Percentiles rank a stretch among this genome's conserved stretches.
phyloP scores from a whole-genome alignment of 768 basidiomycete species.

The Tubosaeta sp. region DNA sequence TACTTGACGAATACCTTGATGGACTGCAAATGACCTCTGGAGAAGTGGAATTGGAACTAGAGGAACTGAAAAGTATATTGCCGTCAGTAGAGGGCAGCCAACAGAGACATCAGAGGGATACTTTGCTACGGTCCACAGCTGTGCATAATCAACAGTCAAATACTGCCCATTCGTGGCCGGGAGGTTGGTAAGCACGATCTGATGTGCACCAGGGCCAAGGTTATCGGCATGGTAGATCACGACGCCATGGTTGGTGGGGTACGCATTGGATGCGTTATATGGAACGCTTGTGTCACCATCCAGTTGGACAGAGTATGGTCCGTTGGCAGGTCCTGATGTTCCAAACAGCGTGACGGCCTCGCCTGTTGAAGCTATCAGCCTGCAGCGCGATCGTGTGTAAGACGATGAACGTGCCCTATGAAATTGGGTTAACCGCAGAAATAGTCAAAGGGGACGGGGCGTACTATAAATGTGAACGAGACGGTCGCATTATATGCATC shows the following conservation, averaged over 20 bases:
- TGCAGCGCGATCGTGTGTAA: neutral
- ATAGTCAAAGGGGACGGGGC: neutral
- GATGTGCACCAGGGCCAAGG: slow-evolving; percentile 38
- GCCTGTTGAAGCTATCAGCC: slow-evolving; percentile 24
- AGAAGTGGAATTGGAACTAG: neutral
- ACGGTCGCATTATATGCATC: slow-evolving; percentile 30
- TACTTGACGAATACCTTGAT: slow-evolving; percentile 5
- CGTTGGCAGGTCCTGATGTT: slow-evolving; percentile 34
- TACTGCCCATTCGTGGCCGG: slow-evolving; percentile 21
- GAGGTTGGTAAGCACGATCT: slow-evolving; percentile 29
- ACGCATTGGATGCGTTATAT: slow-evolving; percentile 17
- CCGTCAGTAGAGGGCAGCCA: neutral
- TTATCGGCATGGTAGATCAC: slow-evolving; percentile 32
- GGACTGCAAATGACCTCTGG: neutral
- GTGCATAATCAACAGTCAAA: slow-evolving; percentile 33
- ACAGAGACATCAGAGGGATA: neutral
- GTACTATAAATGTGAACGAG: slow-evolving; percentile 38
- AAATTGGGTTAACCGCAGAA: neutral
- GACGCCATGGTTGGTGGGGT: slow-evolving; percentile 23
- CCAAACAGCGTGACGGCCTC: slow-evolving; percentile 46
- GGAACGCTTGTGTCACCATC: slow-evolving; percentile 23
- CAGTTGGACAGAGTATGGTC: slow-evolving; percentile 34
- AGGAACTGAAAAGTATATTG: neutral
- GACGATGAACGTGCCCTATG: slow-evolving; percentile 22
- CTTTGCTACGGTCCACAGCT: slow-evolving; percentile 17